Evolutionary conservation across 2,329 filamentous ascomycete genomes (phyloP).

Genomic region (Monilinia fructicola): DNA sequence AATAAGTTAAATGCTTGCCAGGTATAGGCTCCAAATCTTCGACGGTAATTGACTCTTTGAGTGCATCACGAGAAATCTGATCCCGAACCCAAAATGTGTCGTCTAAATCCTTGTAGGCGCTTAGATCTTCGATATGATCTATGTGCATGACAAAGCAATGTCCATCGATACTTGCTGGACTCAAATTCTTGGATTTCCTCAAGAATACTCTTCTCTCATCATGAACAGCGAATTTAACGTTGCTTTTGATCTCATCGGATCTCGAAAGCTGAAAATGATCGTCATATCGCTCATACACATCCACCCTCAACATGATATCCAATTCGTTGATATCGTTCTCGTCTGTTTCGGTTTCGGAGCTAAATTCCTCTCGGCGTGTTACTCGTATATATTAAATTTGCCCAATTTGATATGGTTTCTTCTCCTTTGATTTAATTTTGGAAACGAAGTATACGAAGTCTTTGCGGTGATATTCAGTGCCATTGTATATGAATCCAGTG

Average conservation of each 20-base stretch:
- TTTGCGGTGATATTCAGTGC: constrained; percentile 15
- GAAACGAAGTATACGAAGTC: constrained; percentile 28
- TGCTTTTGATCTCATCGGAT: neutral
- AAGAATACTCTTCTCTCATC: constrained; percentile 26
- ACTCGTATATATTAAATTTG: constrained; percentile 23
- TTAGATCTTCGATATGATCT: constrained; percentile 26
- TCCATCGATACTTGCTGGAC: constrained; percentile 23
- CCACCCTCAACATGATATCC: neutral
- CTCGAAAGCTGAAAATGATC: constrained; percentile 4
- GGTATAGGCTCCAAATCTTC: neutral
- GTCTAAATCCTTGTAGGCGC: constrained; percentile 27
- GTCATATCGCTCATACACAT: constrained; percentile 25
- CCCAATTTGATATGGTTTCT: constrained; percentile 24
- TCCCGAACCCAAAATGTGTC: constrained; percentile 31
- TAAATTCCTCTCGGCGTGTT: neutral
- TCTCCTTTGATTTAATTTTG: neutral
- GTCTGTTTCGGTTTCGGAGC: neutral
- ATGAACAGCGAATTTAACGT: neutral
- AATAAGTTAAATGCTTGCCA: neutral
- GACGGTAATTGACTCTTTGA: neutral
- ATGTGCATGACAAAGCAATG: constrained; percentile 28
- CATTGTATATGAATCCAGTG: constrained; percentile 2
- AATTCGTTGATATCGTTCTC: neutral
- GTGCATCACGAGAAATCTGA: neutral
- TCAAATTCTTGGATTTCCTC: neutral